Conservation (phyloP, 2,329 filamentous ascomycete species). For the Arthrobotrys conoides region DNA sequence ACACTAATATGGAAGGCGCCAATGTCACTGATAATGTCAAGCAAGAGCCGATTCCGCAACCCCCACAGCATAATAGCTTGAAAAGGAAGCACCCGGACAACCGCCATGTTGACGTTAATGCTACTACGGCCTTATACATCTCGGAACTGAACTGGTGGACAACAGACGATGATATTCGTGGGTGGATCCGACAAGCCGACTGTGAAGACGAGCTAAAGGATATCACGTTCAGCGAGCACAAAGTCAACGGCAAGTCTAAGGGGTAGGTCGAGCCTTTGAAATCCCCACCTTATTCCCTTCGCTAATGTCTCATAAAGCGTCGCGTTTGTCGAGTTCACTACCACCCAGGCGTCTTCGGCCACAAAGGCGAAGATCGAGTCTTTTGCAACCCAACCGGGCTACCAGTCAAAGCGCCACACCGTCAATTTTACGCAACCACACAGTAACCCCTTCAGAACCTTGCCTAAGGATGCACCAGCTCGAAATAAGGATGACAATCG, state of each 20-base stretch:
- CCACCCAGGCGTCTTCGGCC: conserved; percentile 86
- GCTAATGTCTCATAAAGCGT: conserved; percentile 69
- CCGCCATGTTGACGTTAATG: conserved; percentile 73
- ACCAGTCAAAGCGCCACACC: conserved; percentile 76
- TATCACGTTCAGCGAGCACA: conserved; percentile 97
- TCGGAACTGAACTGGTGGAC: conserved; percentile 97
- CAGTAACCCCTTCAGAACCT: conserved; percentile 88
- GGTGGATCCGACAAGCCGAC: conserved; percentile 83
- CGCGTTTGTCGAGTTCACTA: conserved; percentile 87
- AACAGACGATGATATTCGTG: conserved; percentile 92
- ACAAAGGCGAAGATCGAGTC: conserved; percentile 85
- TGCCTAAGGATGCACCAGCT: conserved; percentile 87
- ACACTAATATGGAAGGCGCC: conserved; percentile 64
- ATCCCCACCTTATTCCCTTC: background rate
- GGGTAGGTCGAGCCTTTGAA: conserved; percentile 74
- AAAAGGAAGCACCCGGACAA: conserved; percentile 75
- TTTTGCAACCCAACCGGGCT: conserved; percentile 72
- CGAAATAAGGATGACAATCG: conserved; percentile 74
- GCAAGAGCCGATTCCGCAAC: conserved; percentile 66
- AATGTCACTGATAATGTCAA: conserved; percentile 63
- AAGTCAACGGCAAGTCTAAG: conserved; percentile 98
- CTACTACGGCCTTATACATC: conserved; percentile 81
- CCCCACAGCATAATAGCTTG: conserved; percentile 71
- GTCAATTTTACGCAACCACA: conserved; percentile 82
- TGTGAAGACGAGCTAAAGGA: conserved; percentile 90